These are phyloP conservation scores for Skeletonema marinoi DNA, from an alignment of 108 stramenopile genomes.

Conservation along the genomic window DNA sequence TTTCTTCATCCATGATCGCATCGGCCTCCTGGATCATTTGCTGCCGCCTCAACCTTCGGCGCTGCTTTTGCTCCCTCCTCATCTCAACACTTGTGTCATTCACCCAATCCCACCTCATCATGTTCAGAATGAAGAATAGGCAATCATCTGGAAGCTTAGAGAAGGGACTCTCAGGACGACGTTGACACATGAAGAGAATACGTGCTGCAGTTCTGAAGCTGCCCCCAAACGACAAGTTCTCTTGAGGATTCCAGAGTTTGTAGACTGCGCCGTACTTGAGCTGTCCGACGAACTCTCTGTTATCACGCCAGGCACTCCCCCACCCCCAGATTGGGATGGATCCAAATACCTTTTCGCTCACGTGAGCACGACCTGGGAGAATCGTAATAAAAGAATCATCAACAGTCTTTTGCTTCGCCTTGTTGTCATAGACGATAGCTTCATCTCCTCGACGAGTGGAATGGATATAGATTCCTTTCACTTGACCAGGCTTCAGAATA, in stretches of 20 bases:
- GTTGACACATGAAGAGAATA: conserved; percentile 70
- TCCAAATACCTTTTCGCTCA: conserved; percentile 69
- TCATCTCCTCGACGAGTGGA: conserved; percentile 73
- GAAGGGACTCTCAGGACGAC: conserved; percentile 67
- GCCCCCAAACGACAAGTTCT: conserved; percentile 60
- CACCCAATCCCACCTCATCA: conserved; percentile 90
- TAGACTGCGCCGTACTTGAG: conserved; percentile 79
- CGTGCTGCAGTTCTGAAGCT: conserved; percentile 57
- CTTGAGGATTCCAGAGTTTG: conserved; percentile 79
- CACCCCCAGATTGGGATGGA: conserved; percentile 71
- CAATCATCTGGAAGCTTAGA: conserved; percentile 78
- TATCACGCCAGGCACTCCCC: conserved; percentile 86
- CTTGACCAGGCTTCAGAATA: conserved; percentile 68
- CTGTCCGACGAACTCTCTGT: conserved; percentile 81
- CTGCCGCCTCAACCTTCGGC: conserved; percentile 37
- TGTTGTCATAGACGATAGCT: conserved; percentile 89
- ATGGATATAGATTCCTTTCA: conserved; percentile 79
- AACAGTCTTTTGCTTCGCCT: conserved; percentile 53
- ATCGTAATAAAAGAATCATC: conserved; percentile 79
- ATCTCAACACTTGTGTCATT: conserved; percentile 58
- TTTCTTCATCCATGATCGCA: conserved; percentile 4
- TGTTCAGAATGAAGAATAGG: conserved; percentile 88
- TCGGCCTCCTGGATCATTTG: conserved; percentile 31
- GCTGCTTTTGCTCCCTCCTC: conserved; percentile 42
- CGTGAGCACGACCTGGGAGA: conserved; percentile 77